These are phyloP conservation scores for Sonneratia caseolaris DNA, from an alignment of 345 rosid genomes.

Conservation along the genomic window DNA sequence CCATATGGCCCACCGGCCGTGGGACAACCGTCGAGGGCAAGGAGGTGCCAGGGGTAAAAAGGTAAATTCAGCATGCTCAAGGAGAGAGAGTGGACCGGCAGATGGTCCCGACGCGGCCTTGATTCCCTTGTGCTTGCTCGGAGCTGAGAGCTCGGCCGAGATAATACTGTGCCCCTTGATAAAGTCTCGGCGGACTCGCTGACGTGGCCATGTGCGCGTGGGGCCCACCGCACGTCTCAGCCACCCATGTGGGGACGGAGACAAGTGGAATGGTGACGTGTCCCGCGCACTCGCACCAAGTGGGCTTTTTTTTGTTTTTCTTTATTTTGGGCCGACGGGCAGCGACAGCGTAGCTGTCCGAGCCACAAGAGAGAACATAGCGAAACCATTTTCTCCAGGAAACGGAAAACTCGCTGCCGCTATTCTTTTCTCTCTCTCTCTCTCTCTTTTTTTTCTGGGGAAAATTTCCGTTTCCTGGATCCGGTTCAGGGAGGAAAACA, in stretches of 20 bases:
- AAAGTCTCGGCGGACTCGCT: not conserved
- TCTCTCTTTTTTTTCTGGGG: too few species aligned
- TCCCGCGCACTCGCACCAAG: not conserved
- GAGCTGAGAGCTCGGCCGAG: not conserved
- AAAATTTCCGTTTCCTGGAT: constrained; percentile 23
- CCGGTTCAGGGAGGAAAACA: too few species aligned
- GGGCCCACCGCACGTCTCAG: constrained; percentile 13
- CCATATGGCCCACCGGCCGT: not conserved
- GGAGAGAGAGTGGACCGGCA: not conserved
- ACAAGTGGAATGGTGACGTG: constrained; percentile 3
- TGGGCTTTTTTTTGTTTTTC: not conserved
- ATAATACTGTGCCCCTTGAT: not conserved
- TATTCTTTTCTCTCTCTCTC: too few species aligned
- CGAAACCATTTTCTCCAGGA: too few species aligned
- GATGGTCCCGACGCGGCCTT: not conserved
- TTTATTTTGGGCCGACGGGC: not conserved
- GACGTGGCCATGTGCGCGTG: constrained; percentile 36
- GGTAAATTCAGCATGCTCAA: not conserved
- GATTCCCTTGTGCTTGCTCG: not conserved
- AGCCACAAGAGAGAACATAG: too few species aligned
- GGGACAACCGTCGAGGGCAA: too few species aligned
- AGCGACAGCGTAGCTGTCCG: too few species aligned
- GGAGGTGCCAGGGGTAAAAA: not conserved
- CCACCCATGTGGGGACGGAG: not conserved
- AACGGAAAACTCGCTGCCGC: too few species aligned